Evolutionary conservation across 768 basidiomycete genomes (phyloP).

Genomic region (Cystofilobasidium bisporidii): DNA sequence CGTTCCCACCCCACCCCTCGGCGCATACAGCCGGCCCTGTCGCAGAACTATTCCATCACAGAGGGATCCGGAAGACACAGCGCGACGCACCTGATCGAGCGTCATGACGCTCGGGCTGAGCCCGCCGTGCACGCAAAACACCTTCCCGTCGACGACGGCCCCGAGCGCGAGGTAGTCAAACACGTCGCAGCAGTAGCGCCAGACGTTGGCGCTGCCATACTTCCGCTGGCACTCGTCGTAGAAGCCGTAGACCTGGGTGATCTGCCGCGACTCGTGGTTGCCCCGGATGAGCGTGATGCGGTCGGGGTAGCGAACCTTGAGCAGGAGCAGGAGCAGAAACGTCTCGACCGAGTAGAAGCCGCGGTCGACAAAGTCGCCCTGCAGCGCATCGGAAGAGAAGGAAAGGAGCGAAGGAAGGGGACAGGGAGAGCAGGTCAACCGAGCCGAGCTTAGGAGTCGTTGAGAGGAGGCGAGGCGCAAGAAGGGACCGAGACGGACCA

Average conservation of each 20-base stretch:
- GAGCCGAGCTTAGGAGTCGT: not conserved
- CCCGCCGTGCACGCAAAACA: constrained; percentile 96
- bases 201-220: constrained; percentile 86
- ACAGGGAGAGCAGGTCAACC: not conserved
- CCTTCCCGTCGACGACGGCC: constrained; percentile 91
- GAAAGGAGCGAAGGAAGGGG: not conserved
- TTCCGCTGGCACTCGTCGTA: constrained; percentile 96
- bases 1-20: no score
- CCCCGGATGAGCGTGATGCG: constrained; percentile 85
- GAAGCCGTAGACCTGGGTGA: constrained; percentile 78
- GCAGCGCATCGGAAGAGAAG: not conserved
- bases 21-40: not conserved
- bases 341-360: constrained; percentile 95
- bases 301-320: constrained; percentile 95
- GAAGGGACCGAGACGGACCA: not conserved
- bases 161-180: constrained; percentile 93
- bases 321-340: constrained; percentile 70
- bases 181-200: constrained; percentile 97
- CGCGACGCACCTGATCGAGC: constrained; percentile 68
- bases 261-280: constrained; percentile 94
- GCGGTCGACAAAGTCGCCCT: constrained; percentile 97
- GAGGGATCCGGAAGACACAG: no score
- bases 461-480: not conserved
- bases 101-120: constrained; percentile 76
- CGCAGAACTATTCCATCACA: not conserved